These are phyloP conservation scores for Cyberlindnera bimundalis DNA, from an alignment of 805 yeast genomes.

Conservation along the genomic window DNA sequence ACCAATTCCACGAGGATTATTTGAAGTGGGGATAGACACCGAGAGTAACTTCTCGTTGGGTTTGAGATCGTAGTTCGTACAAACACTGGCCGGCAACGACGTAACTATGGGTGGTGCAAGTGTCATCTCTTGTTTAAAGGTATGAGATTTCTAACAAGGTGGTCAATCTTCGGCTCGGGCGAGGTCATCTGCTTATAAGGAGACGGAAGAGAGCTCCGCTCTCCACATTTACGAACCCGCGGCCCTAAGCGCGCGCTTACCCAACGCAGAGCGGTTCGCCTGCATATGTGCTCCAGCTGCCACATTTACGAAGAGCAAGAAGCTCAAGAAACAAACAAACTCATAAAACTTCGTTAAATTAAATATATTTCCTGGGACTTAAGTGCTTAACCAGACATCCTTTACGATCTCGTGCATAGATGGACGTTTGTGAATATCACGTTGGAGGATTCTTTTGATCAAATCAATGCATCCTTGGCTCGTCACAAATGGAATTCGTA, in stretches of 20 bases:
- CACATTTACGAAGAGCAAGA: too few species aligned
- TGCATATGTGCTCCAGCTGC: too few species aligned
- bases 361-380: background rate
- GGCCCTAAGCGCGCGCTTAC: too few species aligned
- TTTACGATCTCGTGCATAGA: conserved; percentile 65
- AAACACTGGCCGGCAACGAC: conserved; percentile 17
- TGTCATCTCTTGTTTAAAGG: too few species aligned
- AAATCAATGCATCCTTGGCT: conserved; percentile 60
- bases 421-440: conserved; percentile 67
- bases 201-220: background rate
- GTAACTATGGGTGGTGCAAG: too few species aligned
- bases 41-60: conserved; percentile 28
- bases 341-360: conserved; percentile 3
- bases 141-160: too few species aligned
- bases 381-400: conserved; percentile 60
- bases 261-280: too few species aligned
- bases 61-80: conserved; percentile 22
- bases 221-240: background rate
- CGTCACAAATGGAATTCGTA: conserved; percentile 62
- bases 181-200: too few species aligned
- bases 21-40: conserved; percentile 23
- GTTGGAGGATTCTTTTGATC: conserved; percentile 62
- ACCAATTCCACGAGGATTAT: conserved; percentile 27
- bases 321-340: too few species aligned
- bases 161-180: too few species aligned